Base-by-base conservation (phyloP, 306 rosid species). In the Quercus alba region DNA sequence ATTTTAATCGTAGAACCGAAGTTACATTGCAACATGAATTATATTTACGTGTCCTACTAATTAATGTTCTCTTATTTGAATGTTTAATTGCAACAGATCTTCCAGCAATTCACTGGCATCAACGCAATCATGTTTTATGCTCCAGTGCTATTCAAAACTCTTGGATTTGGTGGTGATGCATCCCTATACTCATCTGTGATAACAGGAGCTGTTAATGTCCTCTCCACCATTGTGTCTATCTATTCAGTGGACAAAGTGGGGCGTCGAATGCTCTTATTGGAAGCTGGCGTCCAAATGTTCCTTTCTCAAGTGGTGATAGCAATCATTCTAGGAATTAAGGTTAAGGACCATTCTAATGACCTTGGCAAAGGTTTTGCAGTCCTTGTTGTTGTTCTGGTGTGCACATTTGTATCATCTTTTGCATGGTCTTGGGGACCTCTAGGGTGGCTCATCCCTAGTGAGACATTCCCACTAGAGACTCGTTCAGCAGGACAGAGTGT, bases 391-490 rank as follows among this genome's bases (percentile, higher is more conserved):
- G 79, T 92, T 1, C 19, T 94, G 93, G 77, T 94, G 0, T 94
- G 98, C 80, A 74, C 84, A 2, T 94, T 83, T 17, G 98, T 94
- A 31, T 82, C 94, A 0, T 75, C 91, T 2, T 94, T 94, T 49
- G 98, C 98, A 0, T 94, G 98, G 98, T 94, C 98, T 5, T 92
- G 98, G 98, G 98, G 97, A 0, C 98, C 98, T 1, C 86, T 92
- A 0, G 96, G 91, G 1, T 94, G 98, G 98, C 66, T 94, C 4
- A 89, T 92, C 38, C 97, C 98, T 0, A 91, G 97, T 21, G 98
- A 94, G 81, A 94, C 88, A 0, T 94, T 94, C 84, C 97, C 97
- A 0, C 55, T 94, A 2, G 97, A 94, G 81, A 92, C 94, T 2
- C 88, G 97, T 2, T 94, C 98, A 2, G 94, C 91, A 0, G 98